A percentile compares a stretch with the other conserved stretches of the same genome.
Evolutionary conservation across 2,329 filamentous ascomycete genomes (phyloP).

Genomic region (Amauroascus niger): DNA sequence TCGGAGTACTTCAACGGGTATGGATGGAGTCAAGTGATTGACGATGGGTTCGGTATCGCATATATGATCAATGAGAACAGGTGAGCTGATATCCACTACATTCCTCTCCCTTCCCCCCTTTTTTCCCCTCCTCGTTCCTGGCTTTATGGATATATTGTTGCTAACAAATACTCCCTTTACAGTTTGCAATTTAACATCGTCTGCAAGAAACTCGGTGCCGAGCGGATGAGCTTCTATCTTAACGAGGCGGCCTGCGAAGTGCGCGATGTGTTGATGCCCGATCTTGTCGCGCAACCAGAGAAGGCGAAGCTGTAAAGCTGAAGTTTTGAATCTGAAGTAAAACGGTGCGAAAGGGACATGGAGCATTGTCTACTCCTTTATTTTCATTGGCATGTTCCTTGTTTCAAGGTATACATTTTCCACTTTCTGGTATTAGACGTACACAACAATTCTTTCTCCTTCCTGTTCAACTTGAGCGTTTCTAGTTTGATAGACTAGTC

Average conservation of each 20-base stretch:
- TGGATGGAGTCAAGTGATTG: conserved; percentile 95
- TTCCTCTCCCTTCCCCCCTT: not conserved
- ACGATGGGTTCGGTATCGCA: conserved; percentile 91
- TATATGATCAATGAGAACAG: conserved; percentile 99
- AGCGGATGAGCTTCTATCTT: conserved; percentile 91
- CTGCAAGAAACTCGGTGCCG: conserved; percentile 79
- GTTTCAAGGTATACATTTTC: not conserved
- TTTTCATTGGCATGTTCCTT: not conserved
- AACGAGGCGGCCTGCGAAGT: conserved; percentile 89
- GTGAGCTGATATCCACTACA: conserved; percentile 41
- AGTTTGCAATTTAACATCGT: conserved; percentile 98
- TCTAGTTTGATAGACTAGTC: not conserved
- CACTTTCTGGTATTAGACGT: not conserved
- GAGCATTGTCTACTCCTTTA: not conserved
- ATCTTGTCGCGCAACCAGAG: conserved; percentile 54
- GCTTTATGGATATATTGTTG: conserved; percentile 13
- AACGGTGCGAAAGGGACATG: not conserved
- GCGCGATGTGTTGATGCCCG: conserved; percentile 72
- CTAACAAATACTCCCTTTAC: not conserved
- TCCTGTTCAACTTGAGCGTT: not conserved
- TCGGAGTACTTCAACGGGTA: conserved; percentile 99
- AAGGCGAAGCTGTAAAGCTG: conserved; percentile 72
- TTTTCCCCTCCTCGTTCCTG: too few relatives aligned
- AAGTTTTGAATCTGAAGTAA: not conserved
- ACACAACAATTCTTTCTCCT: not conserved